Conservation (phyloP, 331 rosid genomes). For the Ulmus americana region DNA sequence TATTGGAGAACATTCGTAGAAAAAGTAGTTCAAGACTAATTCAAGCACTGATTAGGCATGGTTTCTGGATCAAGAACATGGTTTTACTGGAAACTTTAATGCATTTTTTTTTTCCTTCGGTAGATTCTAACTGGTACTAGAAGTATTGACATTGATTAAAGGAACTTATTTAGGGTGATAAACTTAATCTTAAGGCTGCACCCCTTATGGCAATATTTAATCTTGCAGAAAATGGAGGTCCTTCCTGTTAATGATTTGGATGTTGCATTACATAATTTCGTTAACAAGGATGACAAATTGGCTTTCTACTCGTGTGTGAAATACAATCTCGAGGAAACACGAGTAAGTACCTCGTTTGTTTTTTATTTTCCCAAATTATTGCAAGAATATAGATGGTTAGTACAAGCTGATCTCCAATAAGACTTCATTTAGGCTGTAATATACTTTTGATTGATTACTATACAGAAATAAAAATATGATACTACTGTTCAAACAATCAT, state of each 20-base stretch:
- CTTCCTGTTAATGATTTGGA: constrained; percentile 95
- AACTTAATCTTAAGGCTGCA: constrained; percentile 10
- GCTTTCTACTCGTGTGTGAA: constrained; percentile 82
- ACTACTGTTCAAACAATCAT: not conserved
- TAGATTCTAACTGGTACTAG: constrained; percentile 15
- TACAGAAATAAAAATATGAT: not conserved
- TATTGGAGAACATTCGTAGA: not conserved
- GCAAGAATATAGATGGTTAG: not conserved
- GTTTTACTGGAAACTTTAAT: not conserved
- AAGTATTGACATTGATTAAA: constrained; percentile 15
- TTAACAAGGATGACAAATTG: constrained; percentile 85
- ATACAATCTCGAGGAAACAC: constrained; percentile 79
- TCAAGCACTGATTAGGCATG: constrained; percentile 1
- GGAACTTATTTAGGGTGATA: constrained; percentile 5
- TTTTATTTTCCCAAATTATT: constrained; percentile 1
- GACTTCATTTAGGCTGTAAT: not conserved
- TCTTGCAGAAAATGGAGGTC: constrained; percentile 94
- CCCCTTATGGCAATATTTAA: constrained; percentile 10
- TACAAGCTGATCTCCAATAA: not conserved
- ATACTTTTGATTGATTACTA: not conserved
- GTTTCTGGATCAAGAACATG: no score
- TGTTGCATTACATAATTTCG: constrained; percentile 82
- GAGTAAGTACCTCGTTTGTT: constrained; percentile 46
- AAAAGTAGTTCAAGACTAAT: constrained; percentile 1
- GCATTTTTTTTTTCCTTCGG: constrained; percentile 11